Percentiles rank a stretch among this genome's conserved stretches.
Evolutionary conservation across 2,329 filamentous ascomycete genomes (phyloP).

Genomic region (Thermomyces lanuginosus): DNA sequence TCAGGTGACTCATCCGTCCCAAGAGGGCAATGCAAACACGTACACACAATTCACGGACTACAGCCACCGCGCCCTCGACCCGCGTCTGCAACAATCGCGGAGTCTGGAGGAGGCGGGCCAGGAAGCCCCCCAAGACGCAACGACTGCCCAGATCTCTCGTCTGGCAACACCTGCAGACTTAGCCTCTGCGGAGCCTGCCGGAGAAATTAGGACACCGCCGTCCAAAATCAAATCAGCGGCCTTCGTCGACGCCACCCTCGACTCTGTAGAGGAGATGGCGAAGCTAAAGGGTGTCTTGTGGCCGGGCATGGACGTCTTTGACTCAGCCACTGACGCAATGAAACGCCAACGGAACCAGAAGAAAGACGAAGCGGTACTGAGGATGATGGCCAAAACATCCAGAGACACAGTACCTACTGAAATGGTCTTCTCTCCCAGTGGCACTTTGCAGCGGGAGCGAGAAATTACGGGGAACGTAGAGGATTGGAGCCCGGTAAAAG

Average conservation of each 20-base stretch:
- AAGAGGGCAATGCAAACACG: too few relatives aligned
- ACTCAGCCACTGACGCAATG: slow-evolving; percentile 34
- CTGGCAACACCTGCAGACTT: too few relatives aligned
- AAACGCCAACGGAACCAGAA: slow-evolving; percentile 35
- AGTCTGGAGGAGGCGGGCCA: too few relatives aligned
- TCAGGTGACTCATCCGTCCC: too few relatives aligned
- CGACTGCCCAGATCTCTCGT: too few relatives aligned
- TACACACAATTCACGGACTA: too few relatives aligned
- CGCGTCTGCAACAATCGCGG: too few relatives aligned
- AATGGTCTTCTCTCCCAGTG: slow-evolving; percentile 30
- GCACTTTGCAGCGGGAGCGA: slow-evolving; percentile 27
- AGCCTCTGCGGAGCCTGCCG: slow-evolving; percentile 3
- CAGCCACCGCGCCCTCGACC: too few relatives aligned
- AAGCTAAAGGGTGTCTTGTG: slow-evolving; percentile 33
- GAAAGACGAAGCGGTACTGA: slow-evolving; percentile 31
- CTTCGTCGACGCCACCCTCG: slow-evolving; percentile 5
- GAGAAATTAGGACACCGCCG: slow-evolving; percentile 1
- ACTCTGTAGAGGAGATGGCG: slow-evolving; percentile 19
- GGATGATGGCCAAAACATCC: slow-evolving; percentile 31
- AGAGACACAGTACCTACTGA: slow-evolving; percentile 31
- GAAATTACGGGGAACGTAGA: slow-evolving; percentile 34
- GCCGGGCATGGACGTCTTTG: slow-evolving; percentile 38
- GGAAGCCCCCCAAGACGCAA: too few relatives aligned
- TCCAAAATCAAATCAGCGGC: slow-evolving; percentile 1
- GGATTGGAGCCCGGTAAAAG: slow-evolving; percentile 30